Conservation (phyloP, 441 rosid genomes). For the Viola pubescens region DNA sequence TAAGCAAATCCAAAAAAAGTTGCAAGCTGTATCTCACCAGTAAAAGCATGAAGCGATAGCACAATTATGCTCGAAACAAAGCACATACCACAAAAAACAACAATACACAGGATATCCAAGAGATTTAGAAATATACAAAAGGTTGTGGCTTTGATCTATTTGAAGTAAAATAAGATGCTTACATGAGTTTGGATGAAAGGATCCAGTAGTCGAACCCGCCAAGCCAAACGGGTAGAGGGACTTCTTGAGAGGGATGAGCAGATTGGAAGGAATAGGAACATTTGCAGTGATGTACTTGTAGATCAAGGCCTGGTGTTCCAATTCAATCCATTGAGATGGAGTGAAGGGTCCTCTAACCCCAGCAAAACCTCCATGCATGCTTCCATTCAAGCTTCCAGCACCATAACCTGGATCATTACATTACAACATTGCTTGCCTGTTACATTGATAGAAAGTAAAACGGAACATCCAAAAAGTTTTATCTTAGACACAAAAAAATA, state of each 20-base stretch:
- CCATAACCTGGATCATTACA: constrained; percentile 28
- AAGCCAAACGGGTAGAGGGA: constrained; percentile 31
- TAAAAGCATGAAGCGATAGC: too few relatives aligned
- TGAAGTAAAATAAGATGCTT: constrained; percentile 21
- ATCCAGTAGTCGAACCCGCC: constrained; percentile 26
- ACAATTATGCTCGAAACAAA: too few relatives aligned
- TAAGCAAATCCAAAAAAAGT: too few relatives aligned
- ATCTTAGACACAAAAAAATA: neutral
- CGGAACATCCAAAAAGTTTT: neutral
- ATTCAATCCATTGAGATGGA: constrained; percentile 66
- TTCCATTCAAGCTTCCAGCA: constrained; percentile 23
- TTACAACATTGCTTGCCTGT: neutral
- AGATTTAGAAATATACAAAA: neutral
- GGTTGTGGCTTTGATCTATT: neutral
- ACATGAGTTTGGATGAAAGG: constrained; percentile 40
- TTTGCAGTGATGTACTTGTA: constrained; percentile 54
- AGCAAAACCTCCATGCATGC: constrained; percentile 35
- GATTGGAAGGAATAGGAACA: constrained; percentile 50
- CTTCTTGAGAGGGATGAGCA: constrained; percentile 50
- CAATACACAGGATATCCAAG: constrained; percentile 1
- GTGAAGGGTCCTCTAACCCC: constrained; percentile 51
- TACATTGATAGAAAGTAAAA: constrained; percentile 9
- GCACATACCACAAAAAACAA: neutral
- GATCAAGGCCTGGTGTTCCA: constrained; percentile 74
- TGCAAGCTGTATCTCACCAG: too few relatives aligned